A percentile compares a stretch with the other conserved stretches of the same genome.
Conservation (phyloP, 2,329 filamentous ascomycete genomes). For the Coniochaeta ligniaria region DNA sequence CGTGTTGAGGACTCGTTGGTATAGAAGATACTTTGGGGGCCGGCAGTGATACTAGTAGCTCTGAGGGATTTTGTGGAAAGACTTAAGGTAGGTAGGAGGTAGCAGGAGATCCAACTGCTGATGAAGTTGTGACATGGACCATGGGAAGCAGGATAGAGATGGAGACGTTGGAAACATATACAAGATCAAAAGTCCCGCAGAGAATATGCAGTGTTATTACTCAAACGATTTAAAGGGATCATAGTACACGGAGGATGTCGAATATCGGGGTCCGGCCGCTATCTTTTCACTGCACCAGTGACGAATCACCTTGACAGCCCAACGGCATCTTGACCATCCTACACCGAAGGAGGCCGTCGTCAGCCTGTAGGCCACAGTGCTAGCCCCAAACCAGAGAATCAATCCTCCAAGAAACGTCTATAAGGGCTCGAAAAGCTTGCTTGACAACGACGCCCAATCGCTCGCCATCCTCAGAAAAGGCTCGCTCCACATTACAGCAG, state of each 20-base stretch:
- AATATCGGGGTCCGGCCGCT: not conserved
- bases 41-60: too few relatives aligned
- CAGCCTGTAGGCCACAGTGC: not conserved
- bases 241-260: constrained; percentile 1
- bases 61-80: too few relatives aligned
- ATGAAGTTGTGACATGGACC: too few relatives aligned
- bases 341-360: not conserved
- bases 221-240: not conserved
- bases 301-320: not conserved
- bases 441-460: not conserved
- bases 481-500: constrained; percentile 57
- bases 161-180: not conserved
- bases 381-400: not conserved
- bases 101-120: too few relatives aligned
- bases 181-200: not conserved
- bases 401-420: not conserved
- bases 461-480: not conserved
- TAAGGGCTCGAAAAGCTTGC: not conserved
- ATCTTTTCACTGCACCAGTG: not conserved
- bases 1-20: too few relatives aligned
- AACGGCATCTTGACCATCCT: not conserved
- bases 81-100: too few relatives aligned
- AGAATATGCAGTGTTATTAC: not conserved
- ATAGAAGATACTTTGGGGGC: too few relatives aligned
- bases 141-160: not conserved